Evolutionary conservation across 495 filamentous ascomycete genomes (phyloP).

Genomic region (Neurospora tetrasperma): DNA sequence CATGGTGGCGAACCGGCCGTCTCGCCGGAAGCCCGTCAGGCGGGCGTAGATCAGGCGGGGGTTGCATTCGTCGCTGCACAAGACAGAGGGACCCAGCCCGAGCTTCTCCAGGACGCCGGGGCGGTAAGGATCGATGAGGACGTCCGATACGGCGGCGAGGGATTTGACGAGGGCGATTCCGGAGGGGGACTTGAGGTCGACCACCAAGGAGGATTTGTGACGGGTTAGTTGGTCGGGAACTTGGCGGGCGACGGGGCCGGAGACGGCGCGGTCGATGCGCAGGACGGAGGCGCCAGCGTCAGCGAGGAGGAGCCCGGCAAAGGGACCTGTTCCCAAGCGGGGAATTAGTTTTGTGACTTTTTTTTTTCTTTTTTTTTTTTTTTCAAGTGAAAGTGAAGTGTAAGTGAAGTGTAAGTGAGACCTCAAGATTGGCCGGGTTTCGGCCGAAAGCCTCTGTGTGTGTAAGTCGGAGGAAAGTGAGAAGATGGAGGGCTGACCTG

Average conservation of each 20-base stretch:
- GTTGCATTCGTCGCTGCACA: slow-evolving; percentile 45
- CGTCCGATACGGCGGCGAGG: slow-evolving; percentile 53
- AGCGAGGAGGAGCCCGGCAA: slow-evolving; percentile 77
- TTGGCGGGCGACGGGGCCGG: slow-evolving; percentile 24
- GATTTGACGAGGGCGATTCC: slow-evolving; percentile 55
- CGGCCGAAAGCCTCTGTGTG: background rate
- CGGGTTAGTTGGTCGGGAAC: slow-evolving; percentile 63
- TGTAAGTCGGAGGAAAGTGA: background rate
- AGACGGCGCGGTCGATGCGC: slow-evolving; percentile 62
- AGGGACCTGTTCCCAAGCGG: slow-evolving; percentile 51
- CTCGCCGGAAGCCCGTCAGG: slow-evolving; percentile 80
- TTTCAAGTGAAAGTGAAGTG: background rate
- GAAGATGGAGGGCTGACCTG: slow-evolving; percentile 43
- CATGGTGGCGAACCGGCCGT: slow-evolving; percentile 76
- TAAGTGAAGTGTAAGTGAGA: background rate
- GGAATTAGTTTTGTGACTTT: background rate
- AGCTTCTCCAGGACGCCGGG: slow-evolving; percentile 82
- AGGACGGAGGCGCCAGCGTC: slow-evolving; percentile 84
- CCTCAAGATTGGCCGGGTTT: background rate
- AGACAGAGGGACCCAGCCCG: slow-evolving; percentile 57
- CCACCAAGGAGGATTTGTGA: slow-evolving; percentile 63
- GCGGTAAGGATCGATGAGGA: slow-evolving; percentile 88
- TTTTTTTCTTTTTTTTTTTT: too few species aligned
- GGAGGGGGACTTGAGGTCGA: slow-evolving; percentile 60
- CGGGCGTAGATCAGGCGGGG: slow-evolving; percentile 73